Percentiles rank a stretch among this genome's conserved stretches.
Conservation (phyloP, 78 protist species). For the Dictyostelium brefeldianum region DNA sequence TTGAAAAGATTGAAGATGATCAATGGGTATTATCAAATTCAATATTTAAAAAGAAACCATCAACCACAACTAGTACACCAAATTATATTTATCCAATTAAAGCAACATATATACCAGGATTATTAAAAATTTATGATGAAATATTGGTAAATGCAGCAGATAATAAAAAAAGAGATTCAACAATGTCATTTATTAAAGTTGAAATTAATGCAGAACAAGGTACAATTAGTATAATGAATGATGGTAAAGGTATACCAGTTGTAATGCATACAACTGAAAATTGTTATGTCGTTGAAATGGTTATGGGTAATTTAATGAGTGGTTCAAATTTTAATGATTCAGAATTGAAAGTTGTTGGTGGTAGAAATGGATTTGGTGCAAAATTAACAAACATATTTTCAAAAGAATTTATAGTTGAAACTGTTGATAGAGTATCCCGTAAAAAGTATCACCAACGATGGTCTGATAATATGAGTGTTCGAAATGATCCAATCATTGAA, state of each 20-base stretch:
- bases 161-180: constrained; percentile 94
- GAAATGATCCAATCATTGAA: constrained; percentile 69
- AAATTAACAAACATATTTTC: constrained; percentile 99
- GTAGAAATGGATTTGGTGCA: constrained; percentile 97
- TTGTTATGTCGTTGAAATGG: constrained; percentile 96
- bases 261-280: constrained; percentile 94
- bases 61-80: not conserved
- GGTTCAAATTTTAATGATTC: constrained; percentile 92
- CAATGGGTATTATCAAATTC: constrained; percentile 85
- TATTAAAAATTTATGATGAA: constrained; percentile 99
- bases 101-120: constrained; percentile 96
- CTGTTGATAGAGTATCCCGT: constrained; percentile 37
- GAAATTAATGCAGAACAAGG: constrained; percentile 82
- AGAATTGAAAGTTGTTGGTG: constrained; percentile 84
- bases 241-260: constrained; percentile 99
- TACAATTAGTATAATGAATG: constrained; percentile 90
- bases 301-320: constrained; percentile 98
- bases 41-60: not conserved
- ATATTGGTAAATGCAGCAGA: constrained; percentile 99
- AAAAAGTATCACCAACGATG: constrained; percentile 54
- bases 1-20: constrained; percentile 45
- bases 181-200: constrained; percentile 92
- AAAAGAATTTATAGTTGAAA: constrained; percentile 89
- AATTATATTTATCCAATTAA: constrained; percentile 53
- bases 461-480: constrained; percentile 82